Base-by-base conservation (phyloP, 257 asterid species). In the Voacanga thouarsii region DNA sequence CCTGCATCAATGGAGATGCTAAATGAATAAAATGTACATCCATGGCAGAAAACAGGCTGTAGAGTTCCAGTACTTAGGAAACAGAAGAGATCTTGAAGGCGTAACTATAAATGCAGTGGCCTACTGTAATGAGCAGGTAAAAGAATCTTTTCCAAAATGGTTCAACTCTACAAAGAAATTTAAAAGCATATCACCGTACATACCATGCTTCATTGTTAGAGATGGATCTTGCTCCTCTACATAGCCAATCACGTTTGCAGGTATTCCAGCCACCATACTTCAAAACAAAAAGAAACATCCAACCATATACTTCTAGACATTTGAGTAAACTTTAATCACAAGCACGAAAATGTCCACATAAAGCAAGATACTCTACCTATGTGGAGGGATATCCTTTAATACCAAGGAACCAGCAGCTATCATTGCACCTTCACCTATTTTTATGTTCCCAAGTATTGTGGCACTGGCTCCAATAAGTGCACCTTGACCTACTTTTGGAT, bases 231-330 rank as follows among this genome's bases (percentile, higher is more conserved):
- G 87, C 81, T 83, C 86, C 26, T 80, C 86, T 41, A 84, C 84
- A 84, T 81, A 86, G 63, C 89, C 87, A 84, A 86, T 82, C 78
- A 86, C 84, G 80, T 82, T 80, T 21, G 87, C 87, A 0, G 89
- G 89, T 37, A 86, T 86, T 77, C 89, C 89, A 9, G 86, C 85
- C 78, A 86, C 87, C 87, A 86, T 84, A 70, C 89, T 86, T 74
- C 59, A 79, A 60, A 57, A 69, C 57, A 72, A 72, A 82, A 79
- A 74, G 70, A 67, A 51, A 50, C 33, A 71, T 71, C 55, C 5
- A 56, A 75, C n/a, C 59, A 71, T 39, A n/a, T 51, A 64, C 73
- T 4, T 16, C 47, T 55, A 43, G 33, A 41, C 49, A 59, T 24
- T 21, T 43, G 10, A 11, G n/a, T 71, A 53, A 51, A 26, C 5